Percentiles rank a stretch among this genome's conserved stretches.
These are phyloP conservation scores for Caryopteris hybrid DNA, from an alignment of 305 asterid species.

Conservation along the genomic window DNA sequence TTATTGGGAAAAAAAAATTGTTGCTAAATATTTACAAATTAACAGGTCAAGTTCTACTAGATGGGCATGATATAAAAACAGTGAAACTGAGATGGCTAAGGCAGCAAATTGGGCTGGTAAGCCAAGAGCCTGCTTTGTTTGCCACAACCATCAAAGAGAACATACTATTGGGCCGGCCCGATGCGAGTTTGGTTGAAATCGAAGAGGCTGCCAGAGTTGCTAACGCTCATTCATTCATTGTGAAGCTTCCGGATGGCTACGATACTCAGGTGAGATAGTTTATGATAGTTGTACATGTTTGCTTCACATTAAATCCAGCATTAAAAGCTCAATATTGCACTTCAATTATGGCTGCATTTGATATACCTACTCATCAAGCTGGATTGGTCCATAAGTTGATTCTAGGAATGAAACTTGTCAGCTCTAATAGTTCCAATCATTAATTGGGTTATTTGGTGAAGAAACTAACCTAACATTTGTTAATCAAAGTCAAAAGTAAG, in stretches of 20 bases:
- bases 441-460: conserved; percentile 37
- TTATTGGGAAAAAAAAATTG: neutral
- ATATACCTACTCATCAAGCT: conserved; percentile 9
- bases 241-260: conserved; percentile 90
- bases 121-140: conserved; percentile 98
- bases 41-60: conserved; percentile 82
- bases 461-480: conserved; percentile 13
- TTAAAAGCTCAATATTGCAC: neutral
- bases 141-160: conserved; percentile 92
- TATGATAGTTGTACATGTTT: neutral
- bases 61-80: conserved; percentile 78
- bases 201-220: conserved; percentile 99
- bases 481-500: conserved; percentile 48
- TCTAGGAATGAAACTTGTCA: neutral
- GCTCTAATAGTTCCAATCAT: neutral
- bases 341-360: neutral
- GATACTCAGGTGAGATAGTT: conserved; percentile 71
- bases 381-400: conserved; percentile 18
- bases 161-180: conserved; percentile 84
- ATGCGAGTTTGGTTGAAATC: conserved; percentile 63
- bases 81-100: conserved; percentile 85
- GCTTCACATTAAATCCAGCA: neutral
- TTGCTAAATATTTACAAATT: conserved; percentile 19
- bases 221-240: conserved; percentile 87
- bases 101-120: conserved; percentile 93